Evolutionary conservation across 2,329 filamentous ascomycete species (phyloP).

Genomic region (Fusarium verrucosum): DNA sequence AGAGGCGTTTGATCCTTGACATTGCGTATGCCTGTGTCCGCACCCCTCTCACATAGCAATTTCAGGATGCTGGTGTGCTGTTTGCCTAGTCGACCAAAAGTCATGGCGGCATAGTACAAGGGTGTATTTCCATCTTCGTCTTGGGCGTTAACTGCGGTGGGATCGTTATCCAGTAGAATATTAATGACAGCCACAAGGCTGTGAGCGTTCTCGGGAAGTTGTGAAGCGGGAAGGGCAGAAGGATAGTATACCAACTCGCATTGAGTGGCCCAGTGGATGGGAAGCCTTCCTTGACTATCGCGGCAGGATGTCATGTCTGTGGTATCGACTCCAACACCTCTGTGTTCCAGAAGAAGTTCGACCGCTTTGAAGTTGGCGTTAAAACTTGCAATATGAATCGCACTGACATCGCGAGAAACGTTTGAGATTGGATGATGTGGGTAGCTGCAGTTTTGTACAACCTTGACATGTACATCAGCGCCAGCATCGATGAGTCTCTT

Average conservation of each 20-base stretch:
- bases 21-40: neutral
- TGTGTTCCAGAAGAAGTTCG: neutral
- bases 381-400: neutral
- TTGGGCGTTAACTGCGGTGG: neutral
- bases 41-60: neutral
- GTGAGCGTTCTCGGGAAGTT: neutral
- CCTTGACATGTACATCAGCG: neutral
- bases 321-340: neutral
- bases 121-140: neutral
- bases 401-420: neutral
- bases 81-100: neutral
- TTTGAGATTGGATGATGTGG: neutral
- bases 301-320: neutral
- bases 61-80: rapidly evolving
- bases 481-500: neutral
- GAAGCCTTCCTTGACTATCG: neutral
- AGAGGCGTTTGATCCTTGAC: neutral
- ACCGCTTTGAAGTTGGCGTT: neutral
- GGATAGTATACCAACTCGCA: rapidly evolving
- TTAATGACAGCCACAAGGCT: too few species aligned
- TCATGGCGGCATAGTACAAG: neutral
- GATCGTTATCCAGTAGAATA: neutral
- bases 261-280: neutral
- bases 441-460: neutral
- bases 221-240: too few species aligned